phyloP scores from a whole-genome alignment of 306 rosid genomes.

The Hippophae tibetana region DNA sequence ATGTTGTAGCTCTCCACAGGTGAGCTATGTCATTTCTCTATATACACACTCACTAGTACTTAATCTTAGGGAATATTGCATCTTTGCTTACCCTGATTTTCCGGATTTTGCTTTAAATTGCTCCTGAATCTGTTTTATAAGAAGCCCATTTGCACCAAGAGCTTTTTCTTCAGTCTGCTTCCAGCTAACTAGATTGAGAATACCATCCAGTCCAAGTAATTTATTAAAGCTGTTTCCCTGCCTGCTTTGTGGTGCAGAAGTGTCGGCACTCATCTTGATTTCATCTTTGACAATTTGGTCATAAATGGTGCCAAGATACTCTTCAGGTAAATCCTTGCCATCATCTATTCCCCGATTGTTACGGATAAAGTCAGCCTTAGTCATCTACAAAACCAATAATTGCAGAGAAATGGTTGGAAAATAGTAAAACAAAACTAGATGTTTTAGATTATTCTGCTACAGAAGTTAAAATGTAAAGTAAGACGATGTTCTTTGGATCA shows the following conservation, averaged over 20 bases:
- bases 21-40: slow-evolving; percentile 2
- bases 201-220: slow-evolving; percentile 89
- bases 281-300: slow-evolving; percentile 88
- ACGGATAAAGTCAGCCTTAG: slow-evolving; percentile 89
- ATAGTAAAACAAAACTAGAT: slow-evolving; percentile 8
- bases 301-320: slow-evolving; percentile 80
- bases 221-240: slow-evolving; percentile 88
- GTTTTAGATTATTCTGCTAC: too few relatives aligned
- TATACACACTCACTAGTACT: slow-evolving; percentile 10
- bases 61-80: slow-evolving; percentile 1
- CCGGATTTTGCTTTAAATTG: slow-evolving; percentile 87
- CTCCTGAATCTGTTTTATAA: slow-evolving; percentile 89
- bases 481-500: too few relatives aligned
- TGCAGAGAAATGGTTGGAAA: slow-evolving; percentile 24
- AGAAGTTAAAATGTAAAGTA: too few relatives aligned
- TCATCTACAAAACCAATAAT: slow-evolving; percentile 65
- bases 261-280: slow-evolving; percentile 86
- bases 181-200: slow-evolving; percentile 91
- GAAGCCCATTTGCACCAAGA: slow-evolving; percentile 91
- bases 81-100: slow-evolving; percentile 87
- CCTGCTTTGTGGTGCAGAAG: slow-evolving; percentile 87
- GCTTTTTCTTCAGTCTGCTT: slow-evolving; percentile 95
- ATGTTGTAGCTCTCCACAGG: too few relatives aligned
- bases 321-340: slow-evolving; percentile 93
- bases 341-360: slow-evolving; percentile 97